Base-by-base conservation (phyloP, 805 yeast species). In the Sugiyamaella valdiviana region DNA sequence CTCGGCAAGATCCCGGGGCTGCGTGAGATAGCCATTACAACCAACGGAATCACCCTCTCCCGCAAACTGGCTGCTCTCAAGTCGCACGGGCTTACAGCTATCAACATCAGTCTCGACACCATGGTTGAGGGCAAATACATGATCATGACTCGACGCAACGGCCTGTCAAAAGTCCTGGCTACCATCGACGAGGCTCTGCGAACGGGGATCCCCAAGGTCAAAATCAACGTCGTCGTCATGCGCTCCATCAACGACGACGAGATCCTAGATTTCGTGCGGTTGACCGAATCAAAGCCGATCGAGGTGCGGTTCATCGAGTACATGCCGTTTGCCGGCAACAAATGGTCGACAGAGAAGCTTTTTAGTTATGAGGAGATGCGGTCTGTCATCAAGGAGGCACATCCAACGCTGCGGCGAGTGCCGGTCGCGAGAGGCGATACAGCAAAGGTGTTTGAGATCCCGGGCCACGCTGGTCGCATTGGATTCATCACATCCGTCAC, bases 401-500 rank as follows among this genome's bases (percentile, higher is more conserved):
- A 69, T 56, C 70, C 72, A 2, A 63, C 14, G 37, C 51, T 20
- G 64, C 59, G 45, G 57, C 61, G 45, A 54, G 55, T 52, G 2
- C 48, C 50, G 2, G 57, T 52, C 29, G 48, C 50, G 21, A 48
- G 53, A 2, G 80, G 80, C 3, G 80, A 77, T 39, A 77, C 81
- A 3, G 73, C 80, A 2, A 75, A 74, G 50, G 65, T 68, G n/a
- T 77, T 56, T 54, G 55, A 57, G 17, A 66, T 74, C n/a, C 69
- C 70, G 0, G 74, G 70, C 2, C 72, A 71, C 52, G 46, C 56
- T 29, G 81, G 81, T 1, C 58, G 63, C 16, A 55, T 77, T 16
- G 81, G 81, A 2, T 76, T 77, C 55, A 77, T 77, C 46, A 71
- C 80, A 0, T 76, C 80, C 1, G 77, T 77, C 80, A 76, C 80